Conservation (phyloP, 148 eudicot species). For the Rhododendron simsii region DNA sequence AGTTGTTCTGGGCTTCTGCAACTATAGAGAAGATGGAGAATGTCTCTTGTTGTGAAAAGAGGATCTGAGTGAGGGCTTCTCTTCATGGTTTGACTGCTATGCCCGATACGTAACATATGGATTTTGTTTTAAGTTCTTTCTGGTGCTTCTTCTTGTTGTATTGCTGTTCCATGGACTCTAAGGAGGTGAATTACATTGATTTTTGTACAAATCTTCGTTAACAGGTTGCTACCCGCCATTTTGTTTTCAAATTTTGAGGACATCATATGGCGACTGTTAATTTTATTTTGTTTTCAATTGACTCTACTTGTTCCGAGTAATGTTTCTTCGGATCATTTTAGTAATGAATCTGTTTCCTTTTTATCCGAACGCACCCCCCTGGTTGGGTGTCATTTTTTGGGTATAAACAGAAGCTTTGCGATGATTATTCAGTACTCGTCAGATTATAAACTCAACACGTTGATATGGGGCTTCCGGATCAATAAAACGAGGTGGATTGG, state of each 20-base stretch:
- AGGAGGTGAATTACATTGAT: neutral
- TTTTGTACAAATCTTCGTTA: conserved; percentile 5
- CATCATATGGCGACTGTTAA: neutral
- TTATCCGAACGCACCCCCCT: no score
- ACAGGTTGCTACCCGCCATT: neutral
- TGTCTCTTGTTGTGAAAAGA: neutral
- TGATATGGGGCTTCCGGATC: neutral
- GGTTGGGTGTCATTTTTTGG: no score
- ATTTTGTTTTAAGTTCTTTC: conserved; percentile 1
- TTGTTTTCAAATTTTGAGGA: neutral
- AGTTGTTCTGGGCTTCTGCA: neutral
- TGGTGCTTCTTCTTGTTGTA: neutral
- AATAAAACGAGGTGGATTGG: neutral
- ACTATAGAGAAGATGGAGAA: neutral
- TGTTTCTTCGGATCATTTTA: no score
- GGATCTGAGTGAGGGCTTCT: neutral
- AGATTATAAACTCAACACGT: neutral
- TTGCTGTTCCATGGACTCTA: neutral
- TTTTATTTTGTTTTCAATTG: neutral
- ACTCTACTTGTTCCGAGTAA: neutral
- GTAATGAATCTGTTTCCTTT: no score
- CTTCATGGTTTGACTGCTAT: neutral
- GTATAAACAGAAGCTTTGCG: no score
- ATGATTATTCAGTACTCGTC: no score
- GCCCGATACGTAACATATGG: neutral